Evolutionary conservation across 345 rosid species (phyloP).

Genomic region (Gossypium turneri): DNA sequence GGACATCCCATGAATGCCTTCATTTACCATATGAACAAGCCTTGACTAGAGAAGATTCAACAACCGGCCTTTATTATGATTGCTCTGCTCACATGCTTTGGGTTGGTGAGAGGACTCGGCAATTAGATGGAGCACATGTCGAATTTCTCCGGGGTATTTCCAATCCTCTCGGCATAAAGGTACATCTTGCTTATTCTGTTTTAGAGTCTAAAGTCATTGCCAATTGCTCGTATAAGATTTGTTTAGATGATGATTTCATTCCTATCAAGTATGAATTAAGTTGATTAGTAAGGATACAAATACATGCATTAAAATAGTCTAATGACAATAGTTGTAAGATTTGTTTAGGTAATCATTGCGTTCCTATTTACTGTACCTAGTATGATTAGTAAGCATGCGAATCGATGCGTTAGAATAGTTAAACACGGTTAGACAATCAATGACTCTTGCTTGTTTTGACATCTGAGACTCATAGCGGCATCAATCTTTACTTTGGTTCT

Average conservation of each 20-base stretch:
- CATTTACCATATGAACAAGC: slow-evolving; percentile 63
- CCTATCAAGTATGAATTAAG: too few relatives aligned
- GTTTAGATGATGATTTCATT: background rate
- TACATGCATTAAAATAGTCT: background rate
- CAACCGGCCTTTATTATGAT: slow-evolving; percentile 61
- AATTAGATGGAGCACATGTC: slow-evolving; percentile 66
- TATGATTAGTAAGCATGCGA: background rate
- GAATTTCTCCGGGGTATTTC: slow-evolving; percentile 60
- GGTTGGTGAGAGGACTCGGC: slow-evolving; percentile 74
- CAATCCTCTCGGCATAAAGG: slow-evolving; percentile 65
- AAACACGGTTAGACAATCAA: background rate
- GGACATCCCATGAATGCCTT: slow-evolving; percentile 71
- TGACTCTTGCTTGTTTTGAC: background rate
- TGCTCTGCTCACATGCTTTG: slow-evolving; percentile 71
- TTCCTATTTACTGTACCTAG: too few relatives aligned
- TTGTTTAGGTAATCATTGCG: background rate
- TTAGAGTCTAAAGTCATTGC: background rate
- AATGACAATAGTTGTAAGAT: too few relatives aligned
- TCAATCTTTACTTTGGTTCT: background rate
- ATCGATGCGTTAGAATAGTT: background rate
- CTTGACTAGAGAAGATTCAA: slow-evolving; percentile 69
- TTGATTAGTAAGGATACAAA: background rate
- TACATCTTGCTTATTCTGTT: slow-evolving; percentile 16
- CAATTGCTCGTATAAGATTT: background rate
- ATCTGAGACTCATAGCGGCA: background rate